Evolutionary conservation across 805 yeast genomes (phyloP).

Genomic region (Zygosaccharomyces pseudorouxii): DNA sequence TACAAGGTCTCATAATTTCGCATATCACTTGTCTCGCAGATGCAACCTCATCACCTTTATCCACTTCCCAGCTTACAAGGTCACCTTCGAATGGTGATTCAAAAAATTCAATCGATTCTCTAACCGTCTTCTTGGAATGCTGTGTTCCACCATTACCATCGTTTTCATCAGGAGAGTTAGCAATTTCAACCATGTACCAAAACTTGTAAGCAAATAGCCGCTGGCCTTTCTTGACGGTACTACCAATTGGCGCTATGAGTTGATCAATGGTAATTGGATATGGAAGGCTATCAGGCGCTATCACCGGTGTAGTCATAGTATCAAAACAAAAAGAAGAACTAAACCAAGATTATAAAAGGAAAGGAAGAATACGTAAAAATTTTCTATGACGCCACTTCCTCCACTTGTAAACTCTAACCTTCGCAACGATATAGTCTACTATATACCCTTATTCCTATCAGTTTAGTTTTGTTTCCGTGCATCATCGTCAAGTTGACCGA

Average conservation of each 20-base stretch:
- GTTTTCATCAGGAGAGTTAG: slow-evolving; percentile 24
- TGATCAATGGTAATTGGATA: slow-evolving; percentile 40
- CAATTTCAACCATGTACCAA: slow-evolving; percentile 41
- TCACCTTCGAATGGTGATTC: slow-evolving; percentile 82
- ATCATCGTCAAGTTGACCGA: neutral
- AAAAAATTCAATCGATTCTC: slow-evolving; percentile 65
- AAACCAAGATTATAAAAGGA: neutral
- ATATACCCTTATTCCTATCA: neutral
- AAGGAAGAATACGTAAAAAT: neutral
- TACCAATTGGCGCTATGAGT: slow-evolving; percentile 32
- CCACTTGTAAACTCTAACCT: too few species aligned
- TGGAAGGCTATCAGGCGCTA: slow-evolving; percentile 32
- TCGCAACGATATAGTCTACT: neutral
- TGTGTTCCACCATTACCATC: slow-evolving; percentile 12
- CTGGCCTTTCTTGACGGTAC: slow-evolving; percentile 37
- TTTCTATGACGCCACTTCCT: too few species aligned
- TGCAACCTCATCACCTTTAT: slow-evolving; percentile 55
- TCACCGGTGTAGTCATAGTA: slow-evolving; percentile 25
- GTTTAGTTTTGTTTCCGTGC: neutral
- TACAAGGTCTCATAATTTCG: slow-evolving; percentile 71
- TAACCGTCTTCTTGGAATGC: slow-evolving; percentile 38
- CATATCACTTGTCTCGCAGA: slow-evolving; percentile 46
- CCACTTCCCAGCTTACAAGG: slow-evolving; percentile 47
- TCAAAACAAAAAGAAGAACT: neutral
- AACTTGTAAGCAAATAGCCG: slow-evolving; percentile 42